Evolutionary conservation across 1,284 basidiomycete genomes (phyloP), one percentile per base, ranked within the genome.

Genomic region (Trametes sp.): DNA sequence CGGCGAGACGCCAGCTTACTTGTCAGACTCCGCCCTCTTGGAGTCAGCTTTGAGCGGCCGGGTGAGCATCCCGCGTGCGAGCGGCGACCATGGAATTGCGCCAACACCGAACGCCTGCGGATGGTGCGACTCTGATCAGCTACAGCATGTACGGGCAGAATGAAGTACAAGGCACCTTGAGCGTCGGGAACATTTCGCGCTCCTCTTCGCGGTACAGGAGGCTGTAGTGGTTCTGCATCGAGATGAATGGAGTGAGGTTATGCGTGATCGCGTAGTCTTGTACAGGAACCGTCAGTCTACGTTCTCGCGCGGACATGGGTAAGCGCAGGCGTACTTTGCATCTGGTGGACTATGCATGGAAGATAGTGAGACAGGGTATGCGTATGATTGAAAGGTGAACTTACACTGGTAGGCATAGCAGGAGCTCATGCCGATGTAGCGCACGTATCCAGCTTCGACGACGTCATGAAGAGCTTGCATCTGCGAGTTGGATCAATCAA

Each of bases 221-320:
- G n/a, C 66, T 75, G 65, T 80, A 75, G 57, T 78, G 81, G 70
- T 83, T 82, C 66, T 87, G 84, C 84, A 86, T 85, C 21, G 78
- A 79, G 71, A 84, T 81, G 75, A 83, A 84, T 2, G 79, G 80
- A 19, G 82, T 83, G 42, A 83, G 75, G 50, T 74, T 73, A 71
- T 83, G 74, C 21, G 57, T 60, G 56, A 75, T 74, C 23, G 73
- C 74, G 48, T 76, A 76, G 56, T 73, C 74, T 76, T 33, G 2
- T 8, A 28, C 29, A 19, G 48, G 10, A 26, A 23, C n/a, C 33
- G 10, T 24, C 2, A 44, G 11, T 44, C 14, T 24, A 9, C 19
- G 74, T 70, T 82, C 79, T 82, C n/a, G n/a, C n/a, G n/a, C n/a
- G n/a, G n/a, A n/a, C n/a, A n/a, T n/a, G n/a, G n/a, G n/a, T 53